Base-by-base conservation (phyloP, 768 basidiomycete genomes). In the Leccinum aurantiacum region DNA sequence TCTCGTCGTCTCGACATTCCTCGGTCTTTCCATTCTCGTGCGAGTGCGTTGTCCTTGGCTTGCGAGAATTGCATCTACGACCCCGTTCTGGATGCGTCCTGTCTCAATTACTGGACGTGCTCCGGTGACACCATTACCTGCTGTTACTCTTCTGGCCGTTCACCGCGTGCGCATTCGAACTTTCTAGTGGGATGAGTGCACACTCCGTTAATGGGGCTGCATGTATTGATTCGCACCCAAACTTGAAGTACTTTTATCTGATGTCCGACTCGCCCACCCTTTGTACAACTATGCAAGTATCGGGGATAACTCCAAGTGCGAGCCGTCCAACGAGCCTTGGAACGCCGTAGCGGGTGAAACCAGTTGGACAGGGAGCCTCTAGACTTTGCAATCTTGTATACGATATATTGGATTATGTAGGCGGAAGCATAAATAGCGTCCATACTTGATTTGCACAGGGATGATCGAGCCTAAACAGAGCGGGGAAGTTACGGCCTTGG, bases 251-350 rank as follows among this genome's bases (percentile, higher is more conserved):
- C 14, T 62, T 62, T 29, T 19, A 17, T 9, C 11, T 61, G 10
- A 60, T 41, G 7, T 33, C 41, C 17, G 33, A 49, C 25, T 59
- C 60, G 11, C 59, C 60, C 6, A 37, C 60, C 13, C 54, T 61
- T 31, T 62, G 61, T 11, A 17, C 25, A 54, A 44, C n/a, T n/a
- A 14, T 25, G 48, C 53, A 3, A 5, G 48, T 9, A 56, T 62
- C 11, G 60, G 56, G 6, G 59, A 53, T 33, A 60, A 60, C 24
- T 6, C 27, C 17, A 31, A 41, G 22, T 61, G 61, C 10, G 24
- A 54, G 37, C 59, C 59, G 15, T 24, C 1, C n/a, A 63, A 62
- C 37, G 24, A 63, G n/a, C 62, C 61, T 47, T 62, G 60, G 52
- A 47, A 57, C 35, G 9, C 33, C 15, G 49, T 4, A 3, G 10